These are phyloP conservation scores for Aureobasidium sp. DNA, from an alignment of 2,329 filamentous ascomycete genomes.

Conservation along the genomic window DNA sequence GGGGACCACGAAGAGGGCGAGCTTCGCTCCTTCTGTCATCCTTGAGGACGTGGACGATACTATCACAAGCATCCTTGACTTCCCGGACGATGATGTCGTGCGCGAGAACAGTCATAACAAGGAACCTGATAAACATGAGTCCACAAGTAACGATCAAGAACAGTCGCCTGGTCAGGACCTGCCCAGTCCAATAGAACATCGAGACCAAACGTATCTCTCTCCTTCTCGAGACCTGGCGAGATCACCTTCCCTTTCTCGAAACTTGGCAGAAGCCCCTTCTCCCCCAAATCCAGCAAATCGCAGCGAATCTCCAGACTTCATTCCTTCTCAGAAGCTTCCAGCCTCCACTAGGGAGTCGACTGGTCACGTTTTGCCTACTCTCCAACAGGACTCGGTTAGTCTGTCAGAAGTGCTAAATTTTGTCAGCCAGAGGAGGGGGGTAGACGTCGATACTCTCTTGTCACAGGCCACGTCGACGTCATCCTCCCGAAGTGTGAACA, in stretches of 20 bases:
- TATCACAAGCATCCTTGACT: neutral
- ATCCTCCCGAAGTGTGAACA: neutral
- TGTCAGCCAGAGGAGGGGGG: neutral
- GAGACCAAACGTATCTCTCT: neutral
- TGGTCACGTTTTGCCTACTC: neutral
- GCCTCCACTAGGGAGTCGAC: neutral
- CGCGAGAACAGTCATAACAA: neutral
- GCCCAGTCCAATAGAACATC: neutral
- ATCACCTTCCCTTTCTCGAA: neutral
- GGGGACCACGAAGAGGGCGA: neutral
- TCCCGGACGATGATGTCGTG: neutral
- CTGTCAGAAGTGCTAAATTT: neutral
- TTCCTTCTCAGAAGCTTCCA: neutral
- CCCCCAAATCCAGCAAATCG: neutral
- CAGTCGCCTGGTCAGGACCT: neutral
- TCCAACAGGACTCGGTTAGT: neutral
- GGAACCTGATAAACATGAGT: neutral
- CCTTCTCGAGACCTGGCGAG: neutral
- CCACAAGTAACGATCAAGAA: neutral
- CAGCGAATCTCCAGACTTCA: conserved; percentile 3
- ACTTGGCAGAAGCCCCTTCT: neutral
- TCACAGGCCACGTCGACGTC: neutral
- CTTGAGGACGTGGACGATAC: neutral
- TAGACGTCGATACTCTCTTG: neutral
- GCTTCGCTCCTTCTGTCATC: conserved; percentile 12